Conservation (phyloP, 164 flowering plant genomes). For the Stephania japonica region DNA sequence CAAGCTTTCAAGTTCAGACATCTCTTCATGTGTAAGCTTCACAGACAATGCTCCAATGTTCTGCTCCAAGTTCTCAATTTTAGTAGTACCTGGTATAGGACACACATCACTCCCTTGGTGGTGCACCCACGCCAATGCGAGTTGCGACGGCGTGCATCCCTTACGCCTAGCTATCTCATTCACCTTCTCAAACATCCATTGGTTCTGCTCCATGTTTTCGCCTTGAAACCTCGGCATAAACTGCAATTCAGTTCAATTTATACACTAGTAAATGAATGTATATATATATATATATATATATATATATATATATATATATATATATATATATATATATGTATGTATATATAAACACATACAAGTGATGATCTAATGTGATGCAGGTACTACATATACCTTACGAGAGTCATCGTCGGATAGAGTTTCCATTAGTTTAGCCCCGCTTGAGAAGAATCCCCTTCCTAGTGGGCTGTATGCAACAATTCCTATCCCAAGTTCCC, state of each 20-base stretch:
- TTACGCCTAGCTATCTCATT: slow-evolving; percentile 26
- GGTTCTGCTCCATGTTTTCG: slow-evolving; percentile 33
- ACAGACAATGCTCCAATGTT: slow-evolving; percentile 36
- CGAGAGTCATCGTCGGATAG: slow-evolving; percentile 8
- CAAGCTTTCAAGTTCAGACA: slow-evolving; percentile 36
- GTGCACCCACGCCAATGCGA: slow-evolving; percentile 38
- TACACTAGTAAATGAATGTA: background rate
- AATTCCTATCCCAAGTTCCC: slow-evolving; percentile 40
- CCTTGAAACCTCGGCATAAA: slow-evolving; percentile 29
- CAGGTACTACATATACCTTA: slow-evolving; percentile 15
- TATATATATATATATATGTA: too few relatives aligned
- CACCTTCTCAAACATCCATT: slow-evolving; percentile 23
- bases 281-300: background rate
- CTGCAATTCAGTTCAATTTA: background rate
- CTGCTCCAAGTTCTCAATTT: slow-evolving; percentile 35
- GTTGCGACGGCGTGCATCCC: slow-evolving; percentile 35
- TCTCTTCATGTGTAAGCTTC: slow-evolving; percentile 28
- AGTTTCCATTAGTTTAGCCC: slow-evolving; percentile 14
- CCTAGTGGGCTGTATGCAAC: slow-evolving; percentile 38
- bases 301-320: too few relatives aligned
- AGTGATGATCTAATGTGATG: too few relatives aligned
- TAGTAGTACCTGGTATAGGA: slow-evolving; percentile 41
- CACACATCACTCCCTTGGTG: slow-evolving; percentile 34
- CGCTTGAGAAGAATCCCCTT: slow-evolving; percentile 23
- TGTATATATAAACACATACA: background rate